Evolutionary conservation across 78 protist genomes (phyloP), one percentile per base, ranked within the genome.

Genomic region (Guillardia theta): DNA sequence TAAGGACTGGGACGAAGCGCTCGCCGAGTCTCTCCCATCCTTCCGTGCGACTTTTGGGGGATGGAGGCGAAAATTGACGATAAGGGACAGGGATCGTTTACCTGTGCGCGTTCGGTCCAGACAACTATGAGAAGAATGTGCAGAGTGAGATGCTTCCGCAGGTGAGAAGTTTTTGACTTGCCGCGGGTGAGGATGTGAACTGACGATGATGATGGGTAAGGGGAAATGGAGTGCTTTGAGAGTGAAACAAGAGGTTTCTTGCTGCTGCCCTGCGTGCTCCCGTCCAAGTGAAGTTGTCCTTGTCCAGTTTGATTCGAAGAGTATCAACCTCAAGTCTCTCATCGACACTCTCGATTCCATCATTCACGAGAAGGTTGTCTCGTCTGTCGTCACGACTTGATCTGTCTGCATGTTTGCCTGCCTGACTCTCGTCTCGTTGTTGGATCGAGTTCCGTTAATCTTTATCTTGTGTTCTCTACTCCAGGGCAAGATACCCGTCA

Each of bases 1-100:
- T 10, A 10, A 50, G 83, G 83, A 70, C 83, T 70, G 83, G 83
- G 83, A 70, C 41, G 83, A 70, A 1, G 83, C 83, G 83, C 83
- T 70, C 41, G 83, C 33, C 9, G 45, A 70, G 1, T 70, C 83
- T 22, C 0, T 70, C 83, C 33, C 33, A 4, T 10, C n/a, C 33
- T 70, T 33, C 83, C 83, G 83, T 43, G n/a, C n/a, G n/a, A n/a
- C n/a, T n/a, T n/a, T n/a, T n/a, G n/a, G n/a, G n/a, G n/a, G n/a
- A n/a, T n/a, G n/a, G n/a, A n/a, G n/a, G n/a, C n/a, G n/a, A n/a
- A n/a, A n/a, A n/a, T n/a, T n/a, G n/a, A n/a, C n/a, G n/a, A n/a
- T n/a, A n/a, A n/a, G n/a, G n/a, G n/a, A n/a, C n/a, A n/a, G n/a
- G n/a, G n/a, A 22, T 70, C 41, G 83, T 70, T 43, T 70, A 70